Base-by-base conservation (phyloP, 2,329 filamentous ascomycete genomes). In the Calonectria ilicicola region DNA sequence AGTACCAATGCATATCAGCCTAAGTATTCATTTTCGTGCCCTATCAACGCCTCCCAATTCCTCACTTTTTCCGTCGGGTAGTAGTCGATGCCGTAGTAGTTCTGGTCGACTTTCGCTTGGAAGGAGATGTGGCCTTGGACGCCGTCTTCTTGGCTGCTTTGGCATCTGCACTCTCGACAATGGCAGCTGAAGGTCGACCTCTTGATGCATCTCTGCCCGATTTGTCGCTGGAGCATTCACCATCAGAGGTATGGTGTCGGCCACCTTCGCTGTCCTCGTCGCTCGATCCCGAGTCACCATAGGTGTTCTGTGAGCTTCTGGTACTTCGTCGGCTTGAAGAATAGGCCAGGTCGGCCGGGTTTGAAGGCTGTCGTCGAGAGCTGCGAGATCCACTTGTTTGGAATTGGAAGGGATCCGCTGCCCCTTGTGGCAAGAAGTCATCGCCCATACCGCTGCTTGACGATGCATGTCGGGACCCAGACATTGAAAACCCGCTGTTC, bases 401-500 rank as follows among this genome's bases (percentile, higher is more conserved):
- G 78, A 87, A 91, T 73, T 86, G 85, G 72, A 91, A 91, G 5
- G 89, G 89, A 71, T 91, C 87, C 17, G 83, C 69, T 5, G 74
- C 84, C 83, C 29, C 29, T 32, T 32, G 29, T 32, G 29, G 29
- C 29, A 32, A 9, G 29, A 32, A 32, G 29, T 77, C 80, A 65
- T 83, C 82, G 23, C 79, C 80, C 68, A 84, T 77, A 19, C 84
- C 80, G 49, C 83, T 85, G 17, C 73, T 76, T 42, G 85, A 83
- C 42, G 85, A 81, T 8, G 82, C 81, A 69, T 85, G 84, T 29
- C 81, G 84, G 23, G 84, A 81, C 53, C 84, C 78, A 42, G 83
- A 82, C 56, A 76, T 78, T 9, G 77, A 75, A 35, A 74, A 46
- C 9, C 76, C 78, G 64, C 76, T 81, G 77, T 80, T 84, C 78